Evolutionary conservation across 2,329 filamentous ascomycete genomes (phyloP).

Genomic region (Ophiostoma fasciatum): DNA sequence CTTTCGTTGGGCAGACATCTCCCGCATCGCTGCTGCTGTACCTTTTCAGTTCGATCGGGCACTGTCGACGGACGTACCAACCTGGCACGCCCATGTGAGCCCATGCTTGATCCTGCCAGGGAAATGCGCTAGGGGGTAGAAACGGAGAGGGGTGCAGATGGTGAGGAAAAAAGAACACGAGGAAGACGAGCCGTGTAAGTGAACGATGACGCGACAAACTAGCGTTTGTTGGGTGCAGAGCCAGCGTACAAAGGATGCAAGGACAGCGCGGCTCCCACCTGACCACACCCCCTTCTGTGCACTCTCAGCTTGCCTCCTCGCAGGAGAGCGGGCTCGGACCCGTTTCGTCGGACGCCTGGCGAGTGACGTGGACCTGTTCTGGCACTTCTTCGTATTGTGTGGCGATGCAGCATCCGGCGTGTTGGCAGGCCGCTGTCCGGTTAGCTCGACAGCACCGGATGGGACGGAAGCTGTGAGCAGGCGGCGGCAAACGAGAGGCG

Average conservation of each 20-base stretch:
- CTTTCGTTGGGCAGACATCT: slow-evolving; percentile 7
- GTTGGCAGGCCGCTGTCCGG: background rate
- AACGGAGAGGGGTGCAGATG: too few relatives aligned
- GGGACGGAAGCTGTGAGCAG: too few relatives aligned
- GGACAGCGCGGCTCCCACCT: slow-evolving; percentile 3
- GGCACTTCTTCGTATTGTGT: background rate
- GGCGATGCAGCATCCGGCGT: background rate
- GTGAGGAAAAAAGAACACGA: background rate
- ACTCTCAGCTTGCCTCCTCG: background rate
- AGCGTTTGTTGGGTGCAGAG: background rate
- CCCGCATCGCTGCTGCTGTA: background rate
- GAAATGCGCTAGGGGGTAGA: too few relatives aligned
- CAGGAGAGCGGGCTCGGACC: too few relatives aligned
- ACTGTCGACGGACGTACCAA: background rate
- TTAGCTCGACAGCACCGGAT: background rate
- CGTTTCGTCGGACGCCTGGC: background rate
- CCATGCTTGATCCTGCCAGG: too few relatives aligned
- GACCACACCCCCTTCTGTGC: slow-evolving; percentile 6
- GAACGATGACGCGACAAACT: too few relatives aligned
- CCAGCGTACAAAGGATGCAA: background rate
- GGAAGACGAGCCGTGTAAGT: too few relatives aligned
- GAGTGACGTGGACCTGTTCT: slow-evolving; percentile 5
- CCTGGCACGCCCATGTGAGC: background rate
- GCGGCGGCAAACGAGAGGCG: background rate
- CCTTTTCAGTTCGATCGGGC: slow-evolving; percentile 1